Evolutionary conservation across 73 alveolate species (phyloP).

Genomic region (Paramecium sonneborni): DNA sequence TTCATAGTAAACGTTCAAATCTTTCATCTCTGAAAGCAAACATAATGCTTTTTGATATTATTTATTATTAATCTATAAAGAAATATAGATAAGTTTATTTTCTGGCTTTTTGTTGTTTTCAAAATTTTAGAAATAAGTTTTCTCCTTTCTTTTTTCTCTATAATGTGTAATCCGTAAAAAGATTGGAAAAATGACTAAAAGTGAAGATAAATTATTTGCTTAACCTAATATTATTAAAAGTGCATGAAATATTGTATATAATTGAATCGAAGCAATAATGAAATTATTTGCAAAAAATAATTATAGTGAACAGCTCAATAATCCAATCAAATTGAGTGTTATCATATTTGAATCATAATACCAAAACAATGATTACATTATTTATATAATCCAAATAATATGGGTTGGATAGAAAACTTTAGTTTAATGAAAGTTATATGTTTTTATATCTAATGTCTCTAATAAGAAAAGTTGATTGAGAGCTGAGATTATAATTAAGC

Average conservation of each 20-base stretch:
- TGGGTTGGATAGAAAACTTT: neutral
- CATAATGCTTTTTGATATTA: neutral
- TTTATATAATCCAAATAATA: neutral
- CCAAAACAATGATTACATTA: neutral
- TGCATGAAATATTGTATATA: neutral
- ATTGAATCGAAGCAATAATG: neutral
- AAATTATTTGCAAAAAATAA: neutral
- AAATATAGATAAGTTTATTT: neutral
- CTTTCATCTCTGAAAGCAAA: neutral
- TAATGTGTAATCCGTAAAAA: neutral
- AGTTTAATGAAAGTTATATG: neutral
- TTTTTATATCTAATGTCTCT: neutral
- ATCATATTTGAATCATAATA: neutral
- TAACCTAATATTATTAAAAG: neutral
- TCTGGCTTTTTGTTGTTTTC: neutral
- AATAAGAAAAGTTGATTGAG: neutral
- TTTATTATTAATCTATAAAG: neutral
- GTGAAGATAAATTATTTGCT: neutral
- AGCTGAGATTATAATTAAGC: neutral
- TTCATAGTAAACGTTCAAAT: neutral
- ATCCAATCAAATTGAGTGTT: neutral
- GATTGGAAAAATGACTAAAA: neutral
- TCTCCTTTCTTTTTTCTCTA: neutral
- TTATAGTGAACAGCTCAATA: neutral
- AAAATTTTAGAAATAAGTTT: neutral